A percentile compares a stretch with the other conserved stretches of the same genome.
Conservation (phyloP, 2,329 filamentous ascomycete genomes). For the Venturia pyrina region DNA sequence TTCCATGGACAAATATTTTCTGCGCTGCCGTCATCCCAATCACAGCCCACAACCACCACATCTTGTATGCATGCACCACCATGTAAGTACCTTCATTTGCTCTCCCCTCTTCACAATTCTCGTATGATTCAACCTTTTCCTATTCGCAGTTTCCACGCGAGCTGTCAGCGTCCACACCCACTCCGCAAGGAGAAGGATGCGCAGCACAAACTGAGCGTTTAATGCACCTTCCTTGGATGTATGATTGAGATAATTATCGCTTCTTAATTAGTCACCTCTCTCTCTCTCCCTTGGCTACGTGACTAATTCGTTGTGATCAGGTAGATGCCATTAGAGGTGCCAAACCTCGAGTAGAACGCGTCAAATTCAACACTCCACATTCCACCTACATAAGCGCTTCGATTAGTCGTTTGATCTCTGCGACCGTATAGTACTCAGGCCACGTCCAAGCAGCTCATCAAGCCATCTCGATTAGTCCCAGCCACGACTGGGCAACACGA, state of each 20-base stretch:
- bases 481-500: background rate
- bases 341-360: background rate
- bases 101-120: background rate
- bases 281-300: background rate
- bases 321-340: background rate
- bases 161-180: background rate
- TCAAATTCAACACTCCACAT: background rate
- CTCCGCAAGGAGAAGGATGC: constrained; percentile 1
- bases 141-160: constrained; percentile 3
- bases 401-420: background rate
- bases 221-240: constrained; percentile 3
- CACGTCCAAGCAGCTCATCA: background rate
- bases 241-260: background rate
- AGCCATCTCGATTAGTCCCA: background rate
- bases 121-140: constrained; percentile 1
- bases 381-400: background rate
- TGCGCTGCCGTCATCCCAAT: background rate
- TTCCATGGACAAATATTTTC: background rate
- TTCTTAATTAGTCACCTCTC: background rate
- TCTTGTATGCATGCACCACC: background rate
- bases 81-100: background rate
- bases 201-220: background rate
- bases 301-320: background rate
- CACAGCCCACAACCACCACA: background rate
- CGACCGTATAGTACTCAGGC: background rate